A percentile compares a stretch with the other conserved stretches of the same genome.
These are phyloP conservation scores for Rhizopogon rudus DNA, from an alignment of 768 basidiomycete genomes.

Conservation along the genomic window DNA sequence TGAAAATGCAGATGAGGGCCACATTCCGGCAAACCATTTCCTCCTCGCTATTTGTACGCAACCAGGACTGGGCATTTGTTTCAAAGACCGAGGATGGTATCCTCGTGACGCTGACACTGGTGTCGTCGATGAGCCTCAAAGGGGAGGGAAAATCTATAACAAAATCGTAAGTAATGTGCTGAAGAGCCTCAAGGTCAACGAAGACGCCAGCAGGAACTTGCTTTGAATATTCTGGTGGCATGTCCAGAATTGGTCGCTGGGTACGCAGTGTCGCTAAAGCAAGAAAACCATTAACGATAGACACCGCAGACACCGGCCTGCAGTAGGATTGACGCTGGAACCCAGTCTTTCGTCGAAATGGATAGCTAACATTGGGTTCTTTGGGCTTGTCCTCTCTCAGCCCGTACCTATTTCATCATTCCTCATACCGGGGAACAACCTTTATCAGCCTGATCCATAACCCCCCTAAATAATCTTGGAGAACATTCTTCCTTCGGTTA, in stretches of 20 bases:
- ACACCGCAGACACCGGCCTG: constrained; percentile 62
- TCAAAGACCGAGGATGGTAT: constrained; percentile 90
- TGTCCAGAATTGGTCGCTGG: constrained; percentile 86
- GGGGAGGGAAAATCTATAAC: constrained; percentile 63
- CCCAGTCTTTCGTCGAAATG: constrained; percentile 86
- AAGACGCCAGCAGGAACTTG: constrained; percentile 87
- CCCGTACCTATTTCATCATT: constrained; percentile 66
- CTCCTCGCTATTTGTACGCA: constrained; percentile 77
- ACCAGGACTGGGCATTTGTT: constrained; percentile 83
- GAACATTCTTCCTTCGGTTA: constrained; percentile 70
- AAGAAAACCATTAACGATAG: constrained; percentile 9
- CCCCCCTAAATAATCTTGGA: constrained; percentile 66
- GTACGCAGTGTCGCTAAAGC: constrained; percentile 33
- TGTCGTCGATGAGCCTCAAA: constrained; percentile 31
- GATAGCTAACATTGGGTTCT: constrained; percentile 85
- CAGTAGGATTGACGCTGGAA: constrained; percentile 67
- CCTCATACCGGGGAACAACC: constrained; percentile 38
- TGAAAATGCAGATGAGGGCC: constrained; percentile 44
- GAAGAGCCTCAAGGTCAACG: constrained; percentile 77
- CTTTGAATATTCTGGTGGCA: constrained; percentile 68
- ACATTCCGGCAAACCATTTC: constrained; percentile 80
- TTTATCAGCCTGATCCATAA: constrained; percentile 72
- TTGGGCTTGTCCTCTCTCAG: constrained; percentile 73
- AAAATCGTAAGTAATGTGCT: constrained; percentile 77
- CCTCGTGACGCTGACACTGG: constrained; percentile 53